phyloP scores from a whole-genome alignment of 768 basidiomycete species.

The Pleurotus ostreatus region DNA sequence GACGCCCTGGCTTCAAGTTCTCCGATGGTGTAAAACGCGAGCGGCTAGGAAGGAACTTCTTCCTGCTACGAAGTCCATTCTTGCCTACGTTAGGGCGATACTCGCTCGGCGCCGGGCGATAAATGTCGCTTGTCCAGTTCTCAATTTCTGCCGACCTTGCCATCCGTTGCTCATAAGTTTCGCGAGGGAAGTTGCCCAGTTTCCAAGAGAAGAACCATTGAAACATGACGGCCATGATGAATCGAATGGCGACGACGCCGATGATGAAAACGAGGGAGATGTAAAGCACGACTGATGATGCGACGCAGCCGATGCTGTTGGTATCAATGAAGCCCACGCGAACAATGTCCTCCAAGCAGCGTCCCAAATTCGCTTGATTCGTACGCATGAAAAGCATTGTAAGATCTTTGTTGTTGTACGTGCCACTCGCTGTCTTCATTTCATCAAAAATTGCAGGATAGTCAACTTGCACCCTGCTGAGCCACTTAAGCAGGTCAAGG shows the following conservation, averaged over 20 bases:
- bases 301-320: constrained; percentile 92
- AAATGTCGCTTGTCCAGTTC: constrained; percentile 95
- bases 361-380: constrained; percentile 61
- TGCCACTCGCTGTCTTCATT: constrained; percentile 63
- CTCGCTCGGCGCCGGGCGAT: constrained; percentile 84
- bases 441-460: constrained; percentile 83
- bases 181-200: constrained; percentile 88
- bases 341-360: constrained; percentile 82
- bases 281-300: constrained; percentile 91
- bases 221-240: constrained; percentile 95
- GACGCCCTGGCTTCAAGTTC: constrained; percentile 48
- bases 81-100: constrained; percentile 88
- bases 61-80: constrained; percentile 57
- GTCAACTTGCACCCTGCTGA: constrained; percentile 72
- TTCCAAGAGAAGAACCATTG: constrained; percentile 98
- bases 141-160: constrained; percentile 88
- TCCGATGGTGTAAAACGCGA: constrained; percentile 78
- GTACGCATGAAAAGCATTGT: constrained; percentile 81
- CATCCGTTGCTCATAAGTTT: constrained; percentile 92
- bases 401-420: constrained; percentile 80
- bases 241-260: constrained; percentile 92
- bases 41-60: constrained; percentile 60
- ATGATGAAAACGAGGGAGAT: constrained; percentile 96
- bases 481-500: constrained; percentile 80
- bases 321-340: constrained; percentile 94